Evolutionary conservation across 768 basidiomycete genomes (phyloP).

Genomic region (Leucosporidium creatinivorum): DNA sequence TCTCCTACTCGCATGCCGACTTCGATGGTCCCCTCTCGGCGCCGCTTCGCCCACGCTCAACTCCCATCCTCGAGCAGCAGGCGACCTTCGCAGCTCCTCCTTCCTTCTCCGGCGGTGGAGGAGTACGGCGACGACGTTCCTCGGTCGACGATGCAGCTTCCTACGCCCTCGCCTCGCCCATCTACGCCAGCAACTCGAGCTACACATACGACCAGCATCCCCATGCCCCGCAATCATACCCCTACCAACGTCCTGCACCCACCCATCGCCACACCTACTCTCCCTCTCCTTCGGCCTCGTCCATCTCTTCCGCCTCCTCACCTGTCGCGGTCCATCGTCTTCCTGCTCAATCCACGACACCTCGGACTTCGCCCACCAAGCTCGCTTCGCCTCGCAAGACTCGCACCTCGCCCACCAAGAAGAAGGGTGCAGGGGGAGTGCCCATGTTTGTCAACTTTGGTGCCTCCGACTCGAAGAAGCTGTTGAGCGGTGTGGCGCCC

Average conservation of each 20-base stretch:
- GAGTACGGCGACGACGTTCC: not conserved
- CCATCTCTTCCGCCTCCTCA: not conserved
- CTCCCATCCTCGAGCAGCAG: not conserved
- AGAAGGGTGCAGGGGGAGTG: not conserved
- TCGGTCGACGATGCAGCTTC: not conserved
- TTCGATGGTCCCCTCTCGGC: not conserved
- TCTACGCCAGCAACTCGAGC: not conserved
- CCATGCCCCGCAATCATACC: too few relatives aligned
- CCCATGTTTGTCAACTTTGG: conserved; percentile 32
- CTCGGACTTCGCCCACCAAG: conserved; percentile 3
- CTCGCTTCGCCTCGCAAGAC: not conserved
- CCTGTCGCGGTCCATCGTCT: not conserved
- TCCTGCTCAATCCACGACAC: too few relatives aligned
- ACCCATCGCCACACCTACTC: not conserved
- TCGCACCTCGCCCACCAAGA: conserved; percentile 13
- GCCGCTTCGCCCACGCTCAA: not conserved
- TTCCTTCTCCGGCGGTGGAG: too few relatives aligned
- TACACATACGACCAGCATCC: not conserved
- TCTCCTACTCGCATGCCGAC: not conserved
- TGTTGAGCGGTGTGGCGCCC: conserved; percentile 35
- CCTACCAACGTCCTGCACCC: too few relatives aligned
- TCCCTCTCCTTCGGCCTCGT: not conserved
- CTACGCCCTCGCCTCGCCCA: not conserved
- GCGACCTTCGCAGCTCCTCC: too few relatives aligned
- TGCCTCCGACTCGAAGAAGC: conserved; percentile 31